Evolutionary conservation across 2,329 filamentous ascomycete species (phyloP), one percentile per base, ranked within the genome.

Genomic region (Endoconidiophora polonica): DNA sequence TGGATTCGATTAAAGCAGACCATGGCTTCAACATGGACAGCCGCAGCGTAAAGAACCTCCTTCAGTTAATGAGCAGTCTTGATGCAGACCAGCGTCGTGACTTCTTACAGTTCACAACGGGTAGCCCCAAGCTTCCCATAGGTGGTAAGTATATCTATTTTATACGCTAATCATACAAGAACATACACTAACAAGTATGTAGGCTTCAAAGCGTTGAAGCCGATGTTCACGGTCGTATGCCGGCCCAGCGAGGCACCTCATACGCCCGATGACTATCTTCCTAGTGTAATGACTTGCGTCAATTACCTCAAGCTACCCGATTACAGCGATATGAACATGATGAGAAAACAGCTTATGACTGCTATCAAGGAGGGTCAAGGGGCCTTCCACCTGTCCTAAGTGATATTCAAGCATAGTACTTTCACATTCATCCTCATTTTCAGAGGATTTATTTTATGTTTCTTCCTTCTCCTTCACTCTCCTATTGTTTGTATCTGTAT

Each of bases 11-110:
- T 68, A 98, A 98, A 68, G 91, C 91, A 24, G 91, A 98, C 59
- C 91, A 98, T 62, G 91, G 91, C 6, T 98, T 86, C 70, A 98
- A 96, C 59, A 91, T 98, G 77, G 91, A 98, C 62, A 96, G 90
- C 71, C 85, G 82, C 68, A 95, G 84, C 60, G 87, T 98, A 44
- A 86, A 82, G 59, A 96, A 98, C 59, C 64, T 98, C 56, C 72
- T 98, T 16, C 87, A 95, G 59, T 82, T 82, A 7, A 96, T 98
- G 91, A 95, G 87, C 62, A 83, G 93, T 61, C 73, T 95, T 49
- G 75, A 74, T 5, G 66, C 73, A 2, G 65, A 78, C 42, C 77
- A 93, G 61, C 83, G 88, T 54, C 82, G 91, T 41, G 87, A 95
- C 59, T 98, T 98, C 67, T 69, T 98, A 57, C 91, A 98, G 61